Evolutionary conservation across 495 filamentous ascomycete species (phyloP), one percentile per base, ranked within the genome.

Genomic region (Penicillium ochrochloron): DNA sequence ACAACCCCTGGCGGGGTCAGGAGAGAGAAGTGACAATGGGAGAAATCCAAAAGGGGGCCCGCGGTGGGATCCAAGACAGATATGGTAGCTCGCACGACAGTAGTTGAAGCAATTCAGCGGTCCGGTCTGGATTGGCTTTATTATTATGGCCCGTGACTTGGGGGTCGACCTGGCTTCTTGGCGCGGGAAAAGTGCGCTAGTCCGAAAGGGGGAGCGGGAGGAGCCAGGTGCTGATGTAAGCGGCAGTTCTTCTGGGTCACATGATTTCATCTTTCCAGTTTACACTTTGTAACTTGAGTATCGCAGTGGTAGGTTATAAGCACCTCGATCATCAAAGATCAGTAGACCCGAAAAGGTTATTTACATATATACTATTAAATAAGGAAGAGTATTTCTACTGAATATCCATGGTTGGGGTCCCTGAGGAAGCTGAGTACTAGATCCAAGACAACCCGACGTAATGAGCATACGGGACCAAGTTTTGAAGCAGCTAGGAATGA

Each of bases 1-100:
- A 71, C 72, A 75, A 71, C 75, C 75, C 75, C 76, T 76, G 60
- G 64, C 67, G 78, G 75, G 75, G 72, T 60, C 66, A 69, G 59
- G 60, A 62, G 60, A 61, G 59, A 42, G 54, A 50, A 69, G 57
- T 57, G 63, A 60, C 66, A 69, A 71, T 61, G 61, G 42, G 29
- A 8, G 48, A 64, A 56, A n/a, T 55, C 34, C 35, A 19, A 31
- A 44, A 57, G 52, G 17, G n/a, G 54, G 34, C 44, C 55, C 57
- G 58, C 53, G 57, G 48, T 50, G 60, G 64, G 64, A 65, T 63
- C 55, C 57, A 56, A 54, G 52, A 62, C 59, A 52, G 15, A 23
- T 57, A 34, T 23, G 33, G 63, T 51, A 44, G 44, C 25, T 57
- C 54, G 59, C 33, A 57, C 63, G 59, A 52, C 46, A 64, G 56